These are phyloP conservation scores for Cystoisospora suis DNA, from an alignment of 169 alveolate species.

Conservation along the genomic window DNA sequence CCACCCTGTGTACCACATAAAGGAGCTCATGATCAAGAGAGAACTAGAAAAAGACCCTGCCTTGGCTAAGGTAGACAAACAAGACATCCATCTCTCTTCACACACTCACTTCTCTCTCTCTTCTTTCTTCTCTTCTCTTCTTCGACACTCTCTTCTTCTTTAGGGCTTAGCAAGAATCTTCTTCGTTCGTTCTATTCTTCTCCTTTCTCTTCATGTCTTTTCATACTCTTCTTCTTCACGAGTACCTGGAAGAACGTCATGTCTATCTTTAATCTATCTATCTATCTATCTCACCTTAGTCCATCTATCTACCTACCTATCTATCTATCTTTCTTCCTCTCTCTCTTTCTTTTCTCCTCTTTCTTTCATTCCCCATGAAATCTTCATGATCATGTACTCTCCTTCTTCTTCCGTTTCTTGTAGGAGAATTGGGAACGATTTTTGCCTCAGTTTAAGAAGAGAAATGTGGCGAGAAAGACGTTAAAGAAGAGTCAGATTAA, in stretches of 20 bases:
- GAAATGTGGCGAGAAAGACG: conserved; percentile 90
- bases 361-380: not conserved
- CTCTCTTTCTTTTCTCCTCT: too few species aligned
- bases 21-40: conserved; percentile 98
- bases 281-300: too few species aligned
- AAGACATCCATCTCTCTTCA: not conserved
- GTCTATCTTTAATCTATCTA: too few species aligned
- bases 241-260: not conserved
- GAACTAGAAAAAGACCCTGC: conserved; percentile 96
- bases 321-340: too few species aligned
- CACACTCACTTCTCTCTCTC: not conserved
- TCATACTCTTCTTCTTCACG: not conserved
- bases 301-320: too few species aligned
- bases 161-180: not conserved
- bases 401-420: not conserved
- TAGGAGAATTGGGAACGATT: conserved; percentile 96
- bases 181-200: not conserved
- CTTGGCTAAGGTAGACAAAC: conserved; percentile 77
- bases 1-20: conserved; percentile 98
- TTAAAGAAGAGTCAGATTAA: conserved; percentile 67
- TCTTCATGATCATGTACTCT: not conserved
- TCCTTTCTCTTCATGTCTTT: not conserved
- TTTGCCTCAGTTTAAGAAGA: conserved; percentile 97
- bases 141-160: not conserved
- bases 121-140: not conserved